These are phyloP conservation scores for Penicillium salamii DNA, from an alignment of 495 filamentous ascomycete genomes.

Conservation along the genomic window DNA sequence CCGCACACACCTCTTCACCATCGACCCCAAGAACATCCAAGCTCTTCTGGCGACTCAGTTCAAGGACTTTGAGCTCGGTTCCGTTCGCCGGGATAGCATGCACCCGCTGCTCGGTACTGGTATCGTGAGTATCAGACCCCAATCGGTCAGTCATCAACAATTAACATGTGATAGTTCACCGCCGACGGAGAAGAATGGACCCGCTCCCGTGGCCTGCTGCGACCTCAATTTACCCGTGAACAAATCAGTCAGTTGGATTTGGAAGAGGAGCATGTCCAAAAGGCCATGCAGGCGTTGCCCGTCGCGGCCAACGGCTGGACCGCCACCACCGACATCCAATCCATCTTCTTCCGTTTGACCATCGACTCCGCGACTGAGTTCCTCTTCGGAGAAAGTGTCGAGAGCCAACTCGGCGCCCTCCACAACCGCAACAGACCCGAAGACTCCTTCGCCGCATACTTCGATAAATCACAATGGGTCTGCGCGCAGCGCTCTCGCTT, in stretches of 20 bases:
- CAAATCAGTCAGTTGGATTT: slow-evolving; percentile 51
- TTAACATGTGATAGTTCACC: slow-evolving; percentile 36
- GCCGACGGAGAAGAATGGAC: slow-evolving; percentile 49
- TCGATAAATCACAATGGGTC: slow-evolving; percentile 39
- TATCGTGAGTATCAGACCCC: slow-evolving; percentile 34
- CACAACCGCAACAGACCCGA: slow-evolving; percentile 21
- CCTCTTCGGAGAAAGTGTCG: slow-evolving; percentile 59
- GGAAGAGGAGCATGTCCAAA: slow-evolving; percentile 50
- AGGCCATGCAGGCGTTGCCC: slow-evolving; percentile 38
- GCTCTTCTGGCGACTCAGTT: slow-evolving; percentile 55
- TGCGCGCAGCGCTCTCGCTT: slow-evolving; percentile 40
- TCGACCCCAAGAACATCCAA: slow-evolving; percentile 54
- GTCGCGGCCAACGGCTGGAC: slow-evolving; percentile 44
- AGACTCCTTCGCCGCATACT: slow-evolving; percentile 39
- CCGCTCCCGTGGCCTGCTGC: slow-evolving; percentile 53
- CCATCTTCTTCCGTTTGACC: slow-evolving; percentile 62
- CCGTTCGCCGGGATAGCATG: slow-evolving; percentile 29
- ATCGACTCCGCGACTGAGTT: slow-evolving; percentile 68
- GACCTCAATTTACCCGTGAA: slow-evolving; percentile 52
- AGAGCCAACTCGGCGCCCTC: slow-evolving; percentile 36
- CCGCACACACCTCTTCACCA: slow-evolving; percentile 35
- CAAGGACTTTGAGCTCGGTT: slow-evolving; percentile 46
- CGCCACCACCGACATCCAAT: slow-evolving; percentile 50
- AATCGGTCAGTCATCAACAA: neutral
- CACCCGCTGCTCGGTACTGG: slow-evolving; percentile 44